These are phyloP conservation scores for Camellia lanceoleosa DNA, from an alignment of 148 eudicot genomes.

Conservation along the genomic window DNA sequence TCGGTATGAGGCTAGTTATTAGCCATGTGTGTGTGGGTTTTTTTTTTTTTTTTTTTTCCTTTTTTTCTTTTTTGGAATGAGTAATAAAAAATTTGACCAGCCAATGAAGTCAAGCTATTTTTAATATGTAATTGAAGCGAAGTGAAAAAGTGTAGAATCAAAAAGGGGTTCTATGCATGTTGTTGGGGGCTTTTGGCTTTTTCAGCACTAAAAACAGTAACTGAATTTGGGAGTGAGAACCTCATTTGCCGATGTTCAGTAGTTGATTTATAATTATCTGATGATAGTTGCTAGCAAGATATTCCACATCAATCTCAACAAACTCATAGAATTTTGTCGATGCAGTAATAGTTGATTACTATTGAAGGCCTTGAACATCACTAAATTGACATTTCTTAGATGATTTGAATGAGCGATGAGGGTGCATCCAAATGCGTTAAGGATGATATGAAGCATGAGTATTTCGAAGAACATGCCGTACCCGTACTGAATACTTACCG, in stretches of 20 bases:
- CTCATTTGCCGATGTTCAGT: not conserved
- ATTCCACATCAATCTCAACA: not conserved
- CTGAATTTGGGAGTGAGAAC: not conserved
- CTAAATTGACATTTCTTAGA: not conserved
- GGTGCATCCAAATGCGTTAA: not conserved
- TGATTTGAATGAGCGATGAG: not conserved
- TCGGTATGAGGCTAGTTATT: not conserved
- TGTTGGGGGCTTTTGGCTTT: not conserved
- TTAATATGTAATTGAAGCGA: not conserved
- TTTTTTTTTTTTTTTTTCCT: too few relatives aligned
- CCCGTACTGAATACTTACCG: too few relatives aligned
- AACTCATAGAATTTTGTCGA: not conserved
- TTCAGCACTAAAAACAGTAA: not conserved
- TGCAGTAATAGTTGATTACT: not conserved
- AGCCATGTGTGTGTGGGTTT: too few relatives aligned
- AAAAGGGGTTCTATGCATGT: not conserved
- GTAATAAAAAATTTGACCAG: not conserved
- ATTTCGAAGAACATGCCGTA: too few relatives aligned
- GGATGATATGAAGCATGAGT: too few relatives aligned
- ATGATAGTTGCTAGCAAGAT: not conserved
- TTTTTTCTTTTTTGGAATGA: not conserved
- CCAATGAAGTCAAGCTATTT: not conserved
- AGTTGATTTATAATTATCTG: not conserved
- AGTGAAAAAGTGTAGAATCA: not conserved
- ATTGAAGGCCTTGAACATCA: not conserved